phyloP scores from a whole-genome alignment of 2,329 filamentous ascomycete genomes.

The Aspergillus pseudotamarii region DNA sequence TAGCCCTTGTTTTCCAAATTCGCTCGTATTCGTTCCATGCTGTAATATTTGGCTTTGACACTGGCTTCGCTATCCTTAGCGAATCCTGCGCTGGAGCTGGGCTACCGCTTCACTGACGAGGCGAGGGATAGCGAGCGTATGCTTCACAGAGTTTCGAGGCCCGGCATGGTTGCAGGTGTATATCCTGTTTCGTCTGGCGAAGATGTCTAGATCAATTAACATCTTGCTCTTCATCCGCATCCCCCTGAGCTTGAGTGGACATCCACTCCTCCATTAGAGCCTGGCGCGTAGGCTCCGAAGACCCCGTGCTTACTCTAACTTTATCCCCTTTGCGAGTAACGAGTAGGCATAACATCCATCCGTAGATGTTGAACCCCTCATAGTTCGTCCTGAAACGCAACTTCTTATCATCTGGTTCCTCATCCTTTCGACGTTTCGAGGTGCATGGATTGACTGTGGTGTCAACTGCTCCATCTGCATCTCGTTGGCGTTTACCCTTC shows the following conservation, averaged over 20 bases:
- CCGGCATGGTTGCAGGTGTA: too few species aligned
- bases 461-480: slow-evolving; percentile 26
- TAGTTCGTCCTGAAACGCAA: slow-evolving; percentile 82
- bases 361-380: slow-evolving; percentile 95
- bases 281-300: slow-evolving; percentile 56
- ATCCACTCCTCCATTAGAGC: slow-evolving; percentile 86
- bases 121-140: background rate
- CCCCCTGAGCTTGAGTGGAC: slow-evolving; percentile 65
- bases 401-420: slow-evolving; percentile 77
- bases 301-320: slow-evolving; percentile 35
- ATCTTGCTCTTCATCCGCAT: slow-evolving; percentile 37
- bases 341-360: slow-evolving; percentile 86
- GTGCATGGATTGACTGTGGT: slow-evolving; percentile 10
- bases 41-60: background rate
- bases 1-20: background rate
- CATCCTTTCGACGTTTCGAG: slow-evolving; percentile 39
- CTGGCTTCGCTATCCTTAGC: background rate
- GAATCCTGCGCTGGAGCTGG: background rate
- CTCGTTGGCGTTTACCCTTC: slow-evolving; percentile 13
- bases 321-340: slow-evolving; percentile 70
- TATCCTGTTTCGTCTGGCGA: too few species aligned
- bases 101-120: background rate
- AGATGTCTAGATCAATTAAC: background rate
- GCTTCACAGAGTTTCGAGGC: background rate
- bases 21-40: background rate